Percentiles rank a stretch among this genome's conserved stretches.
Conservation (phyloP, 2,329 filamentous ascomycete species). For the Biscogniauxia mediterranea region DNA sequence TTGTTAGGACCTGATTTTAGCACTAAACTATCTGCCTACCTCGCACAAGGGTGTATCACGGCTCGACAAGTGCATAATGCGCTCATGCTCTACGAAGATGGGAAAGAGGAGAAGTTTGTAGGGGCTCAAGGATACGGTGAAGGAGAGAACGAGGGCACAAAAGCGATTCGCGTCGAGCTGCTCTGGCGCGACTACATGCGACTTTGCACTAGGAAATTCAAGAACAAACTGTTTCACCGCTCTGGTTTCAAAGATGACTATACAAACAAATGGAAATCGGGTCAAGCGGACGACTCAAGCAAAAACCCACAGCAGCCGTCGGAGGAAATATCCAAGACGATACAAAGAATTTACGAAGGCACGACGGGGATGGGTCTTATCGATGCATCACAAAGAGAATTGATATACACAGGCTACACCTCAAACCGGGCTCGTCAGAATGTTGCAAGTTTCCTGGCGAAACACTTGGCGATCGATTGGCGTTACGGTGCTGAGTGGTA, state of each 20-base stretch:
- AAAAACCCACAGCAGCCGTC: conserved; percentile 40
- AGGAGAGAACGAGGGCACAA: conserved; percentile 71
- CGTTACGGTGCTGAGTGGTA: conserved; percentile 81
- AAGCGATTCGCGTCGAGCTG: conserved; percentile 68
- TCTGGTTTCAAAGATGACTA: conserved; percentile 58
- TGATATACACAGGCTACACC: conserved; percentile 74
- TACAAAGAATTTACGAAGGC: conserved; percentile 63
- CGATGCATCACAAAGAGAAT: conserved; percentile 73
- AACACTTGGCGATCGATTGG: conserved; percentile 76
- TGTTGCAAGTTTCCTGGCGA: conserved; percentile 70
- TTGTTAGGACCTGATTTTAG: conserved; percentile 69
- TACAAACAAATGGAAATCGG: conserved; percentile 49
- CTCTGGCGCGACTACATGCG: conserved; percentile 82
- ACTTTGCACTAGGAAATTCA: conserved; percentile 70
- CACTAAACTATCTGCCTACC: conserved; percentile 72
- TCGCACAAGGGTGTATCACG: conserved; percentile 70
- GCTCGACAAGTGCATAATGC: conserved; percentile 69
- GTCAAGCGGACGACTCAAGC: conserved; percentile 30
- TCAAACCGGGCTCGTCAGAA: conserved; percentile 76
- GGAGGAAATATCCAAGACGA: conserved; percentile 43
- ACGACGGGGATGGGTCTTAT: conserved; percentile 74
- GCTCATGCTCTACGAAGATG: conserved; percentile 69
- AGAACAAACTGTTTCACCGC: conserved; percentile 60
- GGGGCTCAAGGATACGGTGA: conserved; percentile 57
- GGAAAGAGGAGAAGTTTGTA: conserved; percentile 41